Evolutionary conservation across 148 eudicot species (phyloP).

Genomic region (Chenopodium formosanum): DNA sequence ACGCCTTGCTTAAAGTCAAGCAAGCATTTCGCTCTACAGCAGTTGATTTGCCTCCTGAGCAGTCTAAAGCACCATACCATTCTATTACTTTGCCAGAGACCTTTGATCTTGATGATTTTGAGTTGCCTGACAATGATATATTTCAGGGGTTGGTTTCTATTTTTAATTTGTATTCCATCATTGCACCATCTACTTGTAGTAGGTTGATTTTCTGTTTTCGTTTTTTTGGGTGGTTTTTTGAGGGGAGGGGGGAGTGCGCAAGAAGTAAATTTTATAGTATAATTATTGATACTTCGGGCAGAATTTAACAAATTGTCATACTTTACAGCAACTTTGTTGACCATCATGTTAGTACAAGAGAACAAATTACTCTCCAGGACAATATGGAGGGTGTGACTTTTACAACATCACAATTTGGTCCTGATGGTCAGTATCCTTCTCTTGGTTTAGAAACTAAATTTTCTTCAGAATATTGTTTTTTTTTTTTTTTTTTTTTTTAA

Average conservation of each 20-base stretch:
- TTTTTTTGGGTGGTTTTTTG: background rate
- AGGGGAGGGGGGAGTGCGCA: background rate
- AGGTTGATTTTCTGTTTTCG: background rate
- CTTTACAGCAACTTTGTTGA: conserved; percentile 80
- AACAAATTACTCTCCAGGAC: conserved; percentile 96
- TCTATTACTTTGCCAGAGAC: conserved; percentile 97
- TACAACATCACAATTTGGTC: conserved; percentile 81
- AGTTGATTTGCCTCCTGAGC: conserved; percentile 96
- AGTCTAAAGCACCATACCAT: conserved; percentile 97
- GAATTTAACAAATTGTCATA: background rate
- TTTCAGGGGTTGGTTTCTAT: conserved; percentile 66
- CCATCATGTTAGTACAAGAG: conserved; percentile 93
- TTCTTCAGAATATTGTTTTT: background rate
- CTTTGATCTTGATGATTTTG: conserved; percentile 98
- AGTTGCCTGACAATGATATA: conserved; percentile 80
- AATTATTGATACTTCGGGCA: background rate
- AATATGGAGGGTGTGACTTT: conserved; percentile 75
- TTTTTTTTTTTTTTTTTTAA: background rate
- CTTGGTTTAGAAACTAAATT: background rate
- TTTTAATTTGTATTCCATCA: background rate
- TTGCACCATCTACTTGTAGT: background rate
- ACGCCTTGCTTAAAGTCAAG: conserved; percentile 84
- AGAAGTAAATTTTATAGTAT: background rate
- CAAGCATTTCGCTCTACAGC: conserved; percentile 95
- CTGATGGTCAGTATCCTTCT: conserved; percentile 66